Evolutionary conservation across 108 stramenopile species (phyloP), one percentile per base, ranked within the genome.

Genomic region (Schizochytrium sp.): DNA sequence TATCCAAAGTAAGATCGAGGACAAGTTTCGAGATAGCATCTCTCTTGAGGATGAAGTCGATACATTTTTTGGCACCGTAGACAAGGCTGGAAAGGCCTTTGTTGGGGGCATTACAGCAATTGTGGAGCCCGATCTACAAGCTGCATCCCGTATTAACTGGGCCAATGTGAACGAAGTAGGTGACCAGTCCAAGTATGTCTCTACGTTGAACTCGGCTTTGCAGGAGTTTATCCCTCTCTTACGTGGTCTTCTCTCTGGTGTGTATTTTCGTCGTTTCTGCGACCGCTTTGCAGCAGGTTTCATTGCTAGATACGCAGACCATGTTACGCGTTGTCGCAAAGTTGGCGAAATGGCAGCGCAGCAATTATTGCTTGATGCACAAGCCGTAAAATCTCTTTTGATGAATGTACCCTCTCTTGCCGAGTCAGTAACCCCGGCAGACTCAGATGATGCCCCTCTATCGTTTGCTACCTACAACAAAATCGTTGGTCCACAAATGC

Each of bases 301-400:
- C 92, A 93, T 96, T 19, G 90, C 93, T 4, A 76, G 92, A 0
- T 99, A 93, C 91, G 94, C 96, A 88, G 91, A 95, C 57, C 88
- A 92, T 1, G 60, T 99, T 17, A 91, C 95, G 46, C 93, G 95
- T 55, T 92, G 94, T 56, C 98, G 97, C 88, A 92, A 95, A 15
- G 96, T 98, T 57, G 96, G 95, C 88, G 98, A 99, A 88, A 92
- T 93, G 87, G 98, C 96, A 44, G 96, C 97, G 3, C 98, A 99
- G 90, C 99, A 99, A 72, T 90, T 99, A 8, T 92, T 99, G n/a
- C 92, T 99, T 73, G 99, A 99, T 93, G 96, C 97, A 3, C 97
- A 98, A 92, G 96, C 94, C 89, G 89, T 99, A 42, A 98, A 98
- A 92, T 96, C 97, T 13, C 90, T 98, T 41, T 92, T 99, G 91